Base-by-base conservation (phyloP, 305 asterid species). In the Caryopteris hybrid region DNA sequence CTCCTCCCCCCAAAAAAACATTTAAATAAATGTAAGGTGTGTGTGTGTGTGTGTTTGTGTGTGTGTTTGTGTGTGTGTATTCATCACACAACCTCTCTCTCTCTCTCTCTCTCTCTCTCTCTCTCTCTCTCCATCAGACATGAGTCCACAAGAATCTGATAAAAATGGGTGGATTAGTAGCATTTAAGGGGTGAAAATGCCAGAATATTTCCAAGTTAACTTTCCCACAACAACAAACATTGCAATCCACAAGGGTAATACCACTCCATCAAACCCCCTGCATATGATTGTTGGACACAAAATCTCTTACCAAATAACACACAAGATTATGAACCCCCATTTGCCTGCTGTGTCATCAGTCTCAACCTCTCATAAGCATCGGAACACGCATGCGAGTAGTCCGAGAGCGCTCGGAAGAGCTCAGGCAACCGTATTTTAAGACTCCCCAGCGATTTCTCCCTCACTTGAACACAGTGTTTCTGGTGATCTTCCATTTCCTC, bases 341-440 rank as follows among this genome's bases (percentile, higher is more conserved):
- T 79, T 8, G 81, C 59, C 68, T 74, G 79, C 61, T 81, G 92
- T 0, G 82, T 65, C 66, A 71, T 67, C 68, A 68, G 10, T 70
- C 96, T 81, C 75, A 94, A 69, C 25, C 86, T 76, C 68, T 82
- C 84, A 61, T 87, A 89, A 12, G 96, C 83, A 23, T 84, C 84
- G 2, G 43, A 80, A 67, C 95, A 87, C 0, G 88, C 87, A 17
- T 73, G 82, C 13, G 99, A 66, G 27, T 89, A 91, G 56, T 88
- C 96, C 0, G 89, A 67, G 61, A 91, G 78, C 7, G 96, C 98
- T 7, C 98, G 80, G 69, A 89, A 94, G 16, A 94, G 89, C 79
- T 91, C 97, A 0, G 98, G 99, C 85, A 94, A 52, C 53, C 94
- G 82, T 42, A 85, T 83, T 63, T 87, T 91, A 43, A 94, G 78